Base-by-base conservation (phyloP, 2,329 filamentous ascomycete species). In the Bimuria novae-zelandiae region DNA sequence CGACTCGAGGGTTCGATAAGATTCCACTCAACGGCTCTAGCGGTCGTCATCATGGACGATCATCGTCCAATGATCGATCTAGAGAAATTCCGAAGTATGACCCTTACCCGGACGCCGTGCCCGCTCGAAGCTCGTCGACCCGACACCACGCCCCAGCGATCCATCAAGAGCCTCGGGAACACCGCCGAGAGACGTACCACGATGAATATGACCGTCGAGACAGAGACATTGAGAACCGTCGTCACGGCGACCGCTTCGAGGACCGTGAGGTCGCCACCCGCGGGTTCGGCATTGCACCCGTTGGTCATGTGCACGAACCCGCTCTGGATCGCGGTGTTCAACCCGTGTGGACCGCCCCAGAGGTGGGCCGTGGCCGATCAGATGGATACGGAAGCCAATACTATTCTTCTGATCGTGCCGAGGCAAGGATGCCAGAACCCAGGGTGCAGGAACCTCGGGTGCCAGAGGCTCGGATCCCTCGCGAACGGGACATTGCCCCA, bases 1-100 rank as follows among this genome's bases (percentile, higher is more conserved):
- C 86, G 4, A 89, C 85, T 3, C 80, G 87, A 61, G 88, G 86
- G 0, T 84, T 91, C 58, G 88, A 90, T 62, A 89, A 84, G 72
- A 83, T 89, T 17, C 33, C 33, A 8, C 8, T 36, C 57, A 83
- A 49, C 32, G 59, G 54, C 45, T 49, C 68, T 21, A 54, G 56
- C 11, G 59, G 69, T 40, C 52, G 61, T 14, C 55, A 61, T 11
- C 63, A 63, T 32, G 61, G 35, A 21, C 55, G 71, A 19, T 64
- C 71, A 8, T 64, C 61, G 10, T 74, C 73, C 2, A 68, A 67
- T 19, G 71, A 74, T 11, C 54, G 67, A 17, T 50, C 61, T n/a
- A 57, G 67, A 16, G 72, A 77, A 10, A 56, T 53, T 33, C 60
- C 66, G 36, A 66, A 63, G 64, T 65, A 75, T 60, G 68, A 74